phyloP scores from a whole-genome alignment of 768 basidiomycete genomes.

The Leccinum pellstonianum region DNA sequence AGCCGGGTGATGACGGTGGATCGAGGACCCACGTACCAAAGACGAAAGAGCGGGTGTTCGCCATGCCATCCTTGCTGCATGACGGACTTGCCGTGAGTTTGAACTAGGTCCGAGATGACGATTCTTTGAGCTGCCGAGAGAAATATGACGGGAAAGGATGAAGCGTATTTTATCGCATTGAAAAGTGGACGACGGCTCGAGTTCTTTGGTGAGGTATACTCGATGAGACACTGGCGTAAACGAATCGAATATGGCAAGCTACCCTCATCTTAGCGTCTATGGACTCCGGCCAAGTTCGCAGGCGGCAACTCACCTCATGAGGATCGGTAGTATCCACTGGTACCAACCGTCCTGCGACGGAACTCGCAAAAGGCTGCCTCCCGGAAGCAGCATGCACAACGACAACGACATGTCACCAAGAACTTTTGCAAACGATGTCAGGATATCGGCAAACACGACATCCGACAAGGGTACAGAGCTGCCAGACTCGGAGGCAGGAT shows the following conservation, averaged over 20 bases:
- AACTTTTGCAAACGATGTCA: slow-evolving; percentile 97
- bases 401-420: slow-evolving; percentile 93
- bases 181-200: slow-evolving; percentile 70
- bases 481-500: slow-evolving; percentile 46
- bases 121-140: slow-evolving; percentile 87
- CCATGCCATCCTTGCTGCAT: slow-evolving; percentile 61
- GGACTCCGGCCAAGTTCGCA: neutral
- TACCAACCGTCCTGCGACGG: slow-evolving; percentile 62
- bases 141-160: slow-evolving; percentile 94
- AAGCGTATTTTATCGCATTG: slow-evolving; percentile 96
- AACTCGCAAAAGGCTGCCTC: slow-evolving; percentile 67
- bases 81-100: slow-evolving; percentile 45
- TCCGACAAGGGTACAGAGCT: slow-evolving; percentile 83
- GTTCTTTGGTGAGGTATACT: slow-evolving; percentile 65
- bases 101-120: slow-evolving; percentile 58
- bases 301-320: slow-evolving; percentile 72
- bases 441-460: slow-evolving; percentile 90
- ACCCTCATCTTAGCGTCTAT: slow-evolving; percentile 12
- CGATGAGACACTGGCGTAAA: slow-evolving; percentile 90
- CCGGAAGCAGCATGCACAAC: slow-evolving; percentile 79
- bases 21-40: slow-evolving; percentile 61
- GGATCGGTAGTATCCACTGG: slow-evolving; percentile 74
- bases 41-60: slow-evolving; percentile 74
- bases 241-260: slow-evolving; percentile 88
- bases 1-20: neutral